A percentile compares a stretch with the other conserved stretches of the same genome.
Evolutionary conservation across 2,329 filamentous ascomycete genomes (phyloP).

Genomic region (Colletotrichum lentis): DNA sequence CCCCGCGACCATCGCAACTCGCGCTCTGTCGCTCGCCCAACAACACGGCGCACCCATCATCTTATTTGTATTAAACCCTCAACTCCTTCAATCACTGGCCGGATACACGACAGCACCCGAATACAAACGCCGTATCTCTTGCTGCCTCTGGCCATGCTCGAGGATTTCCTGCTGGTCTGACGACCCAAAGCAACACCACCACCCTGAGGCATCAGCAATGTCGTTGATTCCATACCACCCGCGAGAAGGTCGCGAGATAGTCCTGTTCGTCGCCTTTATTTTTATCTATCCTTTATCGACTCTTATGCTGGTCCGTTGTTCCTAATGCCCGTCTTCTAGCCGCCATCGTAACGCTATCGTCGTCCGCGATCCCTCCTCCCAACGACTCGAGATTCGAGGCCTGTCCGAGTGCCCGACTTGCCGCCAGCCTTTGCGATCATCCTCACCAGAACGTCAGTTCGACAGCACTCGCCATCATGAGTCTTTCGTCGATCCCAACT

Average conservation of each 20-base stretch:
- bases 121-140: neutral
- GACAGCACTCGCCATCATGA: conserved; percentile 58
- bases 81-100: neutral
- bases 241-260: conserved; percentile 78
- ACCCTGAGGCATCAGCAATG: conserved; percentile 49
- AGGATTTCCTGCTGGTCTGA: conserved; percentile 19
- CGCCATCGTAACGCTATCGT: conserved; percentile 94
- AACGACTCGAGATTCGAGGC: conserved; percentile 82
- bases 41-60: neutral
- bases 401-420: conserved; percentile 90
- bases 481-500: conserved; percentile 86
- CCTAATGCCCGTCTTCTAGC: conserved; percentile 55
- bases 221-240: conserved; percentile 81
- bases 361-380: conserved; percentile 84
- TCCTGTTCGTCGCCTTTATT: conserved; percentile 68
- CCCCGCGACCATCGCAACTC: neutral
- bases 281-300: conserved; percentile 2
- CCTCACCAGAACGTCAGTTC: conserved; percentile 60
- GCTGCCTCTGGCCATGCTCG: conserved; percentile 12
- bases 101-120: neutral
- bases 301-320: neutral
- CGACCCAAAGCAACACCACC: conserved; percentile 7
- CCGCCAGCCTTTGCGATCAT: conserved; percentile 71
- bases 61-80: neutral
- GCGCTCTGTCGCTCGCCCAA: neutral